Evolutionary conservation across 805 yeast genomes (phyloP).

Genomic region (Cyberlindnera sargentensis): DNA sequence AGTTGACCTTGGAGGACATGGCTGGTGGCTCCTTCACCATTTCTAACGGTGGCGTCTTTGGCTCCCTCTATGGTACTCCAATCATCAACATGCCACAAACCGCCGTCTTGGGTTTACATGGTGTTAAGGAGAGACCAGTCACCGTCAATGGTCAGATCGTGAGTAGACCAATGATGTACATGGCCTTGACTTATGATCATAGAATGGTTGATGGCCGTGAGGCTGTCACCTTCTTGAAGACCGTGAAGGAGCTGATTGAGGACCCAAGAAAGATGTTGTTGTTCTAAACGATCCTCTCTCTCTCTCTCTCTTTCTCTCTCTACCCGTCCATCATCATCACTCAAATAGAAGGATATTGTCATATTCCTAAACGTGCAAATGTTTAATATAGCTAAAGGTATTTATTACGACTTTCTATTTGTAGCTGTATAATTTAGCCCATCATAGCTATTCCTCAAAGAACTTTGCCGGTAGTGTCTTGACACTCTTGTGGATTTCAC

Average conservation of each 20-base stretch:
- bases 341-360: too few species aligned
- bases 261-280: conserved; percentile 98
- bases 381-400: background rate
- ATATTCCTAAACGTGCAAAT: background rate
- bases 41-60: conserved; percentile 98
- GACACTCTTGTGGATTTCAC: conserved; percentile 27
- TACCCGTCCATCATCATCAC: too few species aligned
- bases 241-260: conserved; percentile 94
- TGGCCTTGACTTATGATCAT: conserved; percentile 97
- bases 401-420: too few species aligned
- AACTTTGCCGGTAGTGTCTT: conserved; percentile 26
- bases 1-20: conserved; percentile 96
- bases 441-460: conserved; percentile 7
- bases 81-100: conserved; percentile 98
- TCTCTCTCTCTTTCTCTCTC: too few species aligned
- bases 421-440: too few species aligned
- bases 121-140: conserved; percentile 95
- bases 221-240: conserved; percentile 94
- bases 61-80: conserved; percentile 96
- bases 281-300: conserved; percentile 20
- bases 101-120: conserved; percentile 96
- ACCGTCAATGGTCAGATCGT: conserved; percentile 94
- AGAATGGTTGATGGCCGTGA: conserved; percentile 98
- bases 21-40: conserved; percentile 99
- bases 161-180: conserved; percentile 98